Evolutionary conservation across 1,139 yeast species (phyloP).

Genomic region (Sporopachydermia cereana): DNA sequence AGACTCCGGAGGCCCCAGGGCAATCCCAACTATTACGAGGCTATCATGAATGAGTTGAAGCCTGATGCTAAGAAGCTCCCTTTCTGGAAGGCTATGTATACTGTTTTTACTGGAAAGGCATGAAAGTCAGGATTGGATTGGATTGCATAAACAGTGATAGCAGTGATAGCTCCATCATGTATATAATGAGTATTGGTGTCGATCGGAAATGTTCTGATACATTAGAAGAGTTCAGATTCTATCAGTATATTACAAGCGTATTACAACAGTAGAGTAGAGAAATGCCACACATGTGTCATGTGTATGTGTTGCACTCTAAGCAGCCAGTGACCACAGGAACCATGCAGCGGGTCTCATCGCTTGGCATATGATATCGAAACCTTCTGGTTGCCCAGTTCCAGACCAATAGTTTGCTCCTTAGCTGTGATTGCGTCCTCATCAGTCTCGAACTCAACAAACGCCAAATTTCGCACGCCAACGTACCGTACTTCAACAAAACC

Average conservation of each 20-base stretch:
- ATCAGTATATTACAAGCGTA: no score
- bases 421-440: constrained; percentile 39
- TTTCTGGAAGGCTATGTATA: constrained; percentile 33
- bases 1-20: constrained; percentile 70
- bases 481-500: constrained; percentile 60
- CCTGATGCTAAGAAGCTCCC: constrained; percentile 67
- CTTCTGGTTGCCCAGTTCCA: constrained; percentile 25
- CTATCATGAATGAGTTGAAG: constrained; percentile 56
- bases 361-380: constrained; percentile 40
- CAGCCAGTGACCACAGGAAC: not conserved
- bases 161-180: no score
- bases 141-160: no score
- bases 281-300: no score
- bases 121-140: no score
- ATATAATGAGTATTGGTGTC: not conserved
- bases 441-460: constrained; percentile 67
- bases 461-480: constrained; percentile 57
- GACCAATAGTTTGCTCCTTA: constrained; percentile 26
- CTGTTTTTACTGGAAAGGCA: constrained; percentile 58
- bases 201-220: no score
- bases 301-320: not conserved
- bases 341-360: constrained; percentile 27
- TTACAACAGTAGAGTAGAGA: no score
- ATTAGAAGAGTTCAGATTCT: no score
- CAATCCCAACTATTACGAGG: constrained; percentile 64